Evolutionary conservation across 768 basidiomycete species (phyloP), one percentile per base, ranked within the genome.

Genomic region (Mycena filopes): DNA sequence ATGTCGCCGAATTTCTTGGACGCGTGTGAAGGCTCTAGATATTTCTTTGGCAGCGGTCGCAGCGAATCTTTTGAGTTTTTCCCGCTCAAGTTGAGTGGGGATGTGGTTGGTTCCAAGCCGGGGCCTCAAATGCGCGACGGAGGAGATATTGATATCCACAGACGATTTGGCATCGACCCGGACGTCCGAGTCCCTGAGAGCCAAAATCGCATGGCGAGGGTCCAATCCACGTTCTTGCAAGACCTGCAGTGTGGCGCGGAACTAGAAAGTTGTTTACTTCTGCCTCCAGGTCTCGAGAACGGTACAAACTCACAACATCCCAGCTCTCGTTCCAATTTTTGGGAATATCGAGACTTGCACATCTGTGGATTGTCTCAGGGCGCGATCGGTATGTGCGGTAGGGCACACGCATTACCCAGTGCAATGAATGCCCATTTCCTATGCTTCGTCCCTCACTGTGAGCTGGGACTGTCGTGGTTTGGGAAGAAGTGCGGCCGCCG

Each of bases 21-120:
- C 20, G 2, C 31, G 29, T 40, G 28, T 42, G 9, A 15, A 43
- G 29, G 51, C 3, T 4, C 10, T 26, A 3, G 50, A 21, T 11
- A 55, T 18, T 23, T 40, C 26, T 33, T 25, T 4, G 4, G 21
- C 21, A 13, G 33, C 45, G 13, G 2, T 3, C 25, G 21, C 33
- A 25, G 43, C 40, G 42, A 46, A 62, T 8, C 33, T 18, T 12
- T 54, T 21, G 60, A 62, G 11, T 11, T 33, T 4, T 18, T 20
- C 25, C 1, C 50, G 60, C 26, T 62, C 60, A 18, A 20, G 2
- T 2, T 16, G 21, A 20, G 51, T 21, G 13, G 60, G 51, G 9
- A 56, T 33, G 43, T 62, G 55, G 36, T 62, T 62, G 2, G 60
- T 62, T 9, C 43, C 51, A 16, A 62, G 60, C 20, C 20, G 45